Evolutionary conservation across 2,329 filamentous ascomycete species (phyloP).

Genomic region (Epichloe uncinata): DNA sequence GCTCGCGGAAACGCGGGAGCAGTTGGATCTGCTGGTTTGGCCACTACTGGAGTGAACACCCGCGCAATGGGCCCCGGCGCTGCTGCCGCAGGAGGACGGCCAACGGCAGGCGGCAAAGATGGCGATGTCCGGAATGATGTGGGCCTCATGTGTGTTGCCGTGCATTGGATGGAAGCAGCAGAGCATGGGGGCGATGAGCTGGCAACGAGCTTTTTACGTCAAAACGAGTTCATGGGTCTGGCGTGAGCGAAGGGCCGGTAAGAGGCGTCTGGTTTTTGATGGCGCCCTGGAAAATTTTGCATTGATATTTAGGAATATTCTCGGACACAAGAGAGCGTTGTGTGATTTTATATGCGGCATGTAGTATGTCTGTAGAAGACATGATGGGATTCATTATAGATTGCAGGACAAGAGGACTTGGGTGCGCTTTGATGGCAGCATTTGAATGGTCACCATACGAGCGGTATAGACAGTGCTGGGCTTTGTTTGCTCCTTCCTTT

Average conservation of each 20-base stretch:
- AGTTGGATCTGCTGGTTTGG: constrained; percentile 11
- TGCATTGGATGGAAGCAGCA: constrained; percentile 94
- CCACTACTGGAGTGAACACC: constrained; percentile 12
- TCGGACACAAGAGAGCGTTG: no score
- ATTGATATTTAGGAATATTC: no score
- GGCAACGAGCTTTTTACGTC: constrained; percentile 68
- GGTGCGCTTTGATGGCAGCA: no score
- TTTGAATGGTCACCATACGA: no score
- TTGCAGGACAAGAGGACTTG: no score
- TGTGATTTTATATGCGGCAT: no score
- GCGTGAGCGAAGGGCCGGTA: constrained; percentile 10
- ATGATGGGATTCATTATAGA: no score
- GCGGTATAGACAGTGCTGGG: no score
- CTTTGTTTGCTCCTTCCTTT: no score
- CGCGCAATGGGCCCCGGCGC: constrained; percentile 12
- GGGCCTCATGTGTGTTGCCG: constrained; percentile 80
- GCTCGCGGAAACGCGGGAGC: constrained; percentile 12
- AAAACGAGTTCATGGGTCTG: constrained; percentile 35
- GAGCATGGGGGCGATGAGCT: constrained; percentile 76
- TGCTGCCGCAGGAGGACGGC: constrained; percentile 10
- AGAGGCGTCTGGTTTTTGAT: background rate
- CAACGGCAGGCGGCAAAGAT: constrained; percentile 20
- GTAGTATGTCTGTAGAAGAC: no score
- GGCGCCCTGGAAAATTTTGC: background rate
- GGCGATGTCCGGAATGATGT: constrained; percentile 58